Conservation (phyloP, 2,329 filamentous ascomycete species). For the Aspergillus sp. region DNA sequence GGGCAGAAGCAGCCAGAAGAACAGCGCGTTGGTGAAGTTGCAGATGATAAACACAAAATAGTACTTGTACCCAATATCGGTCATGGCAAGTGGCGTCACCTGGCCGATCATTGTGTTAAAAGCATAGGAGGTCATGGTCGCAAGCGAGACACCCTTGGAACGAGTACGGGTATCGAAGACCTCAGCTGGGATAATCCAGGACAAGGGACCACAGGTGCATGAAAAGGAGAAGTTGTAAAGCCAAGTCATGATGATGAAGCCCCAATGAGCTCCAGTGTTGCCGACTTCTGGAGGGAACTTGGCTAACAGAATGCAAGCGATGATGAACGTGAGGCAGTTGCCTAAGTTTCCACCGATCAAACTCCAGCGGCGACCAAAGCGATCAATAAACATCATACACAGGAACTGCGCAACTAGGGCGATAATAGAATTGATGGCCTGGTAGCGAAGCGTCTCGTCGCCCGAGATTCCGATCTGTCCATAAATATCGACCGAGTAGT, state of each 20-base stretch:
- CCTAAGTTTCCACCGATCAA: constrained; percentile 70
- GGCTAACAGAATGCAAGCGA: constrained; percentile 59
- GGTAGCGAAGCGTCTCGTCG: constrained; percentile 68
- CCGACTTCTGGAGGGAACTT: constrained; percentile 60
- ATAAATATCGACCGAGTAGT: constrained; percentile 69
- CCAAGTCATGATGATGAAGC: constrained; percentile 76
- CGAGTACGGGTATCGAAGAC: constrained; percentile 77
- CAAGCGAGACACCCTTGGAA: constrained; percentile 71
- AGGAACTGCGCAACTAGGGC: constrained; percentile 67
- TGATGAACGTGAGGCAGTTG: constrained; percentile 71
- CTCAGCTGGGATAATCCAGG: constrained; percentile 62
- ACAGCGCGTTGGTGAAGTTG: constrained; percentile 67
- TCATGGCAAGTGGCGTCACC: constrained; percentile 63
- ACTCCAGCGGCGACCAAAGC: constrained; percentile 68
- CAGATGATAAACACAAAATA: constrained; percentile 65
- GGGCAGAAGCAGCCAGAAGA: constrained; percentile 67
- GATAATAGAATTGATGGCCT: constrained; percentile 72
- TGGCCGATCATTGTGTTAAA: constrained; percentile 77
- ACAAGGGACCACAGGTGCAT: constrained; percentile 67
- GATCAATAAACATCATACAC: constrained; percentile 67
- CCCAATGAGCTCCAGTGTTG: constrained; percentile 37
- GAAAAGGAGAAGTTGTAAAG: constrained; percentile 78
- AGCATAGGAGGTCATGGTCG: constrained; percentile 70
- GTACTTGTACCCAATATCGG: constrained; percentile 54
- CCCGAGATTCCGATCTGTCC: constrained; percentile 66